These are phyloP conservation scores for Trichoderma asperellum DNA, from an alignment of 2,329 filamentous ascomycete species.

Conservation along the genomic window DNA sequence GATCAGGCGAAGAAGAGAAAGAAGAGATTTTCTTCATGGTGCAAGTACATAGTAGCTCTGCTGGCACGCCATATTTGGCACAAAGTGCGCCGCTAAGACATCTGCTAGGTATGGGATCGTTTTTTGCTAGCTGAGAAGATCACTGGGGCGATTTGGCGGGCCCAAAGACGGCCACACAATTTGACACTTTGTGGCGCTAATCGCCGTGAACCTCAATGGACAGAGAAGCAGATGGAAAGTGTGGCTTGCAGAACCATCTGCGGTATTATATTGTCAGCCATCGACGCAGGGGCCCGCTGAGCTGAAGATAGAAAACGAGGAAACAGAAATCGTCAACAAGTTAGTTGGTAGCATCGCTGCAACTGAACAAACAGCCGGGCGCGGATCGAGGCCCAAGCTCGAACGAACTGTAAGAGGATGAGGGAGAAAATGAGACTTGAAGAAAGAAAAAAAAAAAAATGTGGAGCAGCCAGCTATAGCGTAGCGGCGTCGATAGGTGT, in stretches of 20 bases:
- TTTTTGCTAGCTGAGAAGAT: constrained; percentile 19
- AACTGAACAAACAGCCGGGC: not conserved
- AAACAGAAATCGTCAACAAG: not conserved
- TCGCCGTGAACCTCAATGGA: not conserved
- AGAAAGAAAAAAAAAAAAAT: not conserved
- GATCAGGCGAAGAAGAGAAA: not conserved
- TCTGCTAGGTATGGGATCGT: not conserved
- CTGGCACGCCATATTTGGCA: not conserved
- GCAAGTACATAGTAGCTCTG: not conserved
- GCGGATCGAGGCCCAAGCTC: not conserved
- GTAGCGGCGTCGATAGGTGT: not conserved
- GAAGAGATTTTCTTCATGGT: not conserved
- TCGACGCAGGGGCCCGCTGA: constrained; percentile 1
- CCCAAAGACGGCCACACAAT: not conserved
- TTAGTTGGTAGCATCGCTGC: not conserved
- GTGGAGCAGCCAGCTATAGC: not conserved
- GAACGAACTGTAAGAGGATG: not conserved
- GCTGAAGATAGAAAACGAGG: not conserved
- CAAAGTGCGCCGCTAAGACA: constrained; percentile 5
- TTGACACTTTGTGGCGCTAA: not conserved
- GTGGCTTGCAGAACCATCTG: not conserved
- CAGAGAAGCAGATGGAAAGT: not conserved
- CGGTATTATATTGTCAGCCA: not conserved
- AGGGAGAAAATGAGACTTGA: not conserved
- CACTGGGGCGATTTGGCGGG: constrained; percentile 24